phyloP scores from a whole-genome alignment of 2,329 filamentous ascomycete genomes.

The Metarhizium rileyi region DNA sequence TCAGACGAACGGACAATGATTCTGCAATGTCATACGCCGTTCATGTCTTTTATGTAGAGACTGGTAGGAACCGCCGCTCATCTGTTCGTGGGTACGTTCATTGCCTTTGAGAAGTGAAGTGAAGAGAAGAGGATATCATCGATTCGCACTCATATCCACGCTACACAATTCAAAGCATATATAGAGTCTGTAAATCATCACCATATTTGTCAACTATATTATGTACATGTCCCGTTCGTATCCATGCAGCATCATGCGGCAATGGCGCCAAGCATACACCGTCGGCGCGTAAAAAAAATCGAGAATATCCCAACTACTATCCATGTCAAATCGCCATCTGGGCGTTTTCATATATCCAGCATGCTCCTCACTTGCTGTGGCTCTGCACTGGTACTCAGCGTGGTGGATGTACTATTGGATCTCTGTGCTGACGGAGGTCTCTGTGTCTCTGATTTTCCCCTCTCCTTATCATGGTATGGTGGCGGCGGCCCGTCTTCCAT shows the following conservation, averaged over 20 bases:
- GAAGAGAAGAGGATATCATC: background rate
- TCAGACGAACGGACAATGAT: background rate
- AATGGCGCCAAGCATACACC: background rate
- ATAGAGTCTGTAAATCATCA: background rate
- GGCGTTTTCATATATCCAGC: conserved; percentile 38
- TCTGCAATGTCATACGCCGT: background rate
- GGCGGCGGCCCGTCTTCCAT: conserved; percentile 35
- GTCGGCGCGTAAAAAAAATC: background rate
- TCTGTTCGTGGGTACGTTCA: too few relatives aligned
- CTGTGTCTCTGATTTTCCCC: conserved; percentile 16
- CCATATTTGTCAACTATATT: too few relatives aligned
- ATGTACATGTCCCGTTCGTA: background rate
- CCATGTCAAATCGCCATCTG: background rate
- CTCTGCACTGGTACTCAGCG: conserved; percentile 34
- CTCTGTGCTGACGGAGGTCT: conserved; percentile 24
- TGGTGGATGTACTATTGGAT: conserved; percentile 36
- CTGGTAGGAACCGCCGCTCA: too few relatives aligned
- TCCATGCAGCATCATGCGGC: background rate
- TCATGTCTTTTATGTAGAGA: background rate
- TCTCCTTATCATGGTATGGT: conserved; percentile 23
- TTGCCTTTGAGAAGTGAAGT: too few relatives aligned
- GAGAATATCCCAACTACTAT: background rate
- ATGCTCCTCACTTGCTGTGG: conserved; percentile 49
- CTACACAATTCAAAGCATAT: background rate
- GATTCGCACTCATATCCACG: background rate